These are phyloP conservation scores for Suillus subluteus DNA, from an alignment of 768 basidiomycete genomes.

Conservation along the genomic window DNA sequence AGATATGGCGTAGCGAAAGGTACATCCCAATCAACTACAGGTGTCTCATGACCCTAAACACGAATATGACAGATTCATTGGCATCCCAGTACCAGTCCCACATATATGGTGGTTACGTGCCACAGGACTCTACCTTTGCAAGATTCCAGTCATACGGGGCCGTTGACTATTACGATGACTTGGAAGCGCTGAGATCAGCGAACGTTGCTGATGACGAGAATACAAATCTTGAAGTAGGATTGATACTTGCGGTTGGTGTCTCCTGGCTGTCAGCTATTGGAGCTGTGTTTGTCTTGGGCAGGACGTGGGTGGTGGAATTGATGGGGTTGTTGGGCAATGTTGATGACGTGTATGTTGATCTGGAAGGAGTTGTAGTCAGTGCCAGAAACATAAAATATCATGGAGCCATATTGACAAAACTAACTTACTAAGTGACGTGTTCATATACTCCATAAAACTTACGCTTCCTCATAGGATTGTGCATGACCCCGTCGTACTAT, in stretches of 20 bases:
- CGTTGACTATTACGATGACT: not conserved
- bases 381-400: not conserved
- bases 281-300: constrained; percentile 9
- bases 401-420: not conserved
- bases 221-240: not conserved
- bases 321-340: not conserved
- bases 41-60: not conserved
- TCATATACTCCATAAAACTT: not conserved
- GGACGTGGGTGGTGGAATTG: constrained; percentile 1
- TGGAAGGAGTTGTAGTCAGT: not conserved
- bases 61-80: constrained; percentile 8
- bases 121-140: constrained; percentile 11
- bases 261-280: constrained; percentile 1
- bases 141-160: constrained; percentile 16
- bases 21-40: not conserved
- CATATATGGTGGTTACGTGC: constrained; percentile 14
- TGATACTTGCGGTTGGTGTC: not conserved
- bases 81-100: constrained; percentile 15
- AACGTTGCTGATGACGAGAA: not conserved
- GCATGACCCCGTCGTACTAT: not conserved
- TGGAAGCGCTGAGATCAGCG: not conserved
- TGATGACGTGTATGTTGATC: not conserved
- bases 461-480: not conserved
- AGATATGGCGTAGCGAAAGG: constrained; percentile 7
- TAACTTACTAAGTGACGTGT: not conserved